phyloP scores from a whole-genome alignment of 352 stramenopile species.

The Phytopythium oedochilum region DNA sequence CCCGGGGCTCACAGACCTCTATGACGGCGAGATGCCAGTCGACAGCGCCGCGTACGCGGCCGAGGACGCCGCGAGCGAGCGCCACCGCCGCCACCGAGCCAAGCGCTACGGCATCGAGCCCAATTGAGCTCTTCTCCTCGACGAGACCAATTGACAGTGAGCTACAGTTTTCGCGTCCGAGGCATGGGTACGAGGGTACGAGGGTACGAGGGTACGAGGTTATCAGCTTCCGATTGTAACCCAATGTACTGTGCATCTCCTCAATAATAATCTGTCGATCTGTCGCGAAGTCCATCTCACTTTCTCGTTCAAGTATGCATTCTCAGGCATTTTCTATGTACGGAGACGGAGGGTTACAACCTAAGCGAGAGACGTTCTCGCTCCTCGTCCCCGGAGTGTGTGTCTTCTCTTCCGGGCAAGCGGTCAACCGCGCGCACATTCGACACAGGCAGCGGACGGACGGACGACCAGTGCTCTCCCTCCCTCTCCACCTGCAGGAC shows the following conservation, averaged over 20 bases:
- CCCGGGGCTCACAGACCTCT: conserved; percentile 1
- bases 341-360: not conserved
- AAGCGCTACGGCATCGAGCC: not conserved
- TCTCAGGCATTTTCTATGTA: not conserved
- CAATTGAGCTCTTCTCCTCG: not conserved
- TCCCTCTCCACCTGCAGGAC: not conserved
- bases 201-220: no score
- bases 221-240: no score
- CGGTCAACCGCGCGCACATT: not conserved
- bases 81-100: not conserved
- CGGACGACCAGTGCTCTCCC: not conserved
- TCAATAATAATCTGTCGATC: no score
- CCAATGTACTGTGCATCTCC: no score
- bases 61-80: not conserved
- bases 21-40: conserved; percentile 1
- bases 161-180: no score
- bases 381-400: not conserved
- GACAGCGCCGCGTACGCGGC: no score
- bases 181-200: no score
- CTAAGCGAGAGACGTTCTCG: not conserved
- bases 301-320: not conserved
- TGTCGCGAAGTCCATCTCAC: no score
- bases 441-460: not conserved
- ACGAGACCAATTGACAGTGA: not conserved
- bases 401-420: conserved; percentile 1